Base-by-base conservation (phyloP, 1,139 yeast genomes). In the Pichia sp. region DNA sequence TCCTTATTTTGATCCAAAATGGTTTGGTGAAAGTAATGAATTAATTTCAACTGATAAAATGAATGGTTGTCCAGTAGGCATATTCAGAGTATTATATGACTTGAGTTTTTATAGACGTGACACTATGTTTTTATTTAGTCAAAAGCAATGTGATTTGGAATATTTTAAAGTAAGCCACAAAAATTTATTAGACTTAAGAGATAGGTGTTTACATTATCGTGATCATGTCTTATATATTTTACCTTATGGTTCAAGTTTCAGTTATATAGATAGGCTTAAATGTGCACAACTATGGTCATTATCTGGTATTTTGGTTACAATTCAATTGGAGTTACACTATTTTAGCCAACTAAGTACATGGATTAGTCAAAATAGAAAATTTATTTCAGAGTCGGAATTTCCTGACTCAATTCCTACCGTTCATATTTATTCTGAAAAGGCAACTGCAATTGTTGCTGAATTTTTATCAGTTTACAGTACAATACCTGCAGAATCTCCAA, bases 21-120 rank as follows among this genome's bases (percentile, higher is more conserved):
- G 81, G 81, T 78, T 76, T 59, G 82, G 82, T 1, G 66, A 72
- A 3, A 67, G 67, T 42, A 59, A 63, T 22, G 74, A 72, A 45
- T 59, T 62, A 5, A 69, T 75, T 11, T 76, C 81, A 9, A 77
- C 81, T 0, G 71, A 75, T 8, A 72, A 70, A 50, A 71, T 79
- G 73, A 76, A 76, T 76, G 83, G 83, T 0, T 79, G 83, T 57
- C 83, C 83, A 0, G 81, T 80, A 2, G 81, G 77, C 53, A 71
- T 79, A 0, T 77, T 79, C 60, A 64, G 65, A 25, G 73, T 77
- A 3, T 67, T 78, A 2, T 54, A 50, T 29, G 57, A 54, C 42
- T 28, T 53, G 13, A 16, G 52, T 30, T 14, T 47, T 6, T 52
- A 36, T 28, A 33, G 56, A 9, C 44, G 46, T 5, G 52, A 51